These are phyloP conservation scores for Phytophthora hibernalis DNA, from an alignment of 352 stramenopile genomes.

Conservation along the genomic window DNA sequence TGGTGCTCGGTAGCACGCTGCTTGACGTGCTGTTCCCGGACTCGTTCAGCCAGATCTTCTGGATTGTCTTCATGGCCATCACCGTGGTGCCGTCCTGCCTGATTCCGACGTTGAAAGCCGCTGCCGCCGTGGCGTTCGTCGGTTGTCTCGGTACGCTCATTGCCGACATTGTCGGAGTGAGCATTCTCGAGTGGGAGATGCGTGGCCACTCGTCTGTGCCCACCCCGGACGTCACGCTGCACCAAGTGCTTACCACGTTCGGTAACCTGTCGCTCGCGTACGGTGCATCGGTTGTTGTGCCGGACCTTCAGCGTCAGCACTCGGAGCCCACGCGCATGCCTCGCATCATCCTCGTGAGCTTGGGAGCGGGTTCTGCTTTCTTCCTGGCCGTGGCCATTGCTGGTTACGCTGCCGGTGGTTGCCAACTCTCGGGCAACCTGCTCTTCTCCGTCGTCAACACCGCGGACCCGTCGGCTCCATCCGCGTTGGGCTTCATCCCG, in stretches of 20 bases:
- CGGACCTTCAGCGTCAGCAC: conserved; percentile 42
- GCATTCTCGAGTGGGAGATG: conserved; percentile 37
- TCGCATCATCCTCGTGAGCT: conserved; percentile 46
- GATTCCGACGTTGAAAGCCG: conserved; percentile 35
- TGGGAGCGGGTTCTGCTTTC: conserved; percentile 41
- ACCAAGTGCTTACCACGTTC: conserved; percentile 39
- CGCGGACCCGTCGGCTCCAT: conserved; percentile 20
- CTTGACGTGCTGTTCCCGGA: conserved; percentile 48
- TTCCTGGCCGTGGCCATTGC: conserved; percentile 44
- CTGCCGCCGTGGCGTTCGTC: conserved; percentile 28
- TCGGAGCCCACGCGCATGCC: conserved; percentile 50
- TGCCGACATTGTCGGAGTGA: conserved; percentile 30
- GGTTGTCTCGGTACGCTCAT: conserved; percentile 37
- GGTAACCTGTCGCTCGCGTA: conserved; percentile 40
- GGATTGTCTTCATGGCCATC: conserved; percentile 42
- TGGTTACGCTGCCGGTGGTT: conserved; percentile 42
- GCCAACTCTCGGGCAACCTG: conserved; percentile 44
- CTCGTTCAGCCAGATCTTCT: conserved; percentile 39
- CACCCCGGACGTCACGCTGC: conserved; percentile 32
- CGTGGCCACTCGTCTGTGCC: conserved; percentile 31
- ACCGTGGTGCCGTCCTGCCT: conserved; percentile 31
- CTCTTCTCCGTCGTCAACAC: conserved; percentile 38
- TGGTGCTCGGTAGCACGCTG: conserved; percentile 45
- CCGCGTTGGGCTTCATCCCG: conserved; percentile 35
- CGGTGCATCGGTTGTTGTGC: conserved; percentile 33